These are phyloP conservation scores for Corylus americana DNA, from an alignment of 306 rosid genomes.

Conservation along the genomic window DNA sequence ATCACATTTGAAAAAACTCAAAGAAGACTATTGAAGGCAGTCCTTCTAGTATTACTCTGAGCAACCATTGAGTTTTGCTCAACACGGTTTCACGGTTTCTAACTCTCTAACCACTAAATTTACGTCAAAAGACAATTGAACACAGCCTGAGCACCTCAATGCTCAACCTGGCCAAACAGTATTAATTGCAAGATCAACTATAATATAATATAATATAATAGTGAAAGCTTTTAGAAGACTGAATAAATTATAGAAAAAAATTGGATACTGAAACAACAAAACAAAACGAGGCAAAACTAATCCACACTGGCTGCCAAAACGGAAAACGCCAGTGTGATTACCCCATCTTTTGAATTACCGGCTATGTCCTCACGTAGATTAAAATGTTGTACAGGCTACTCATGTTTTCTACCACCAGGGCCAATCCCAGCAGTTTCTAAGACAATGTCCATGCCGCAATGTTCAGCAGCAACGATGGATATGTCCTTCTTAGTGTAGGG, in stretches of 20 bases:
- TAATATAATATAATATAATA: too few species aligned
- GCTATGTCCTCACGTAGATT: slow-evolving; percentile 40
- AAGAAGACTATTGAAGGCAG: too few species aligned
- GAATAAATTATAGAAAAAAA: neutral
- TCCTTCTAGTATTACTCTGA: too few species aligned
- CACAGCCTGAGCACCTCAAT: too few species aligned
- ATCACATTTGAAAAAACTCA: too few species aligned
- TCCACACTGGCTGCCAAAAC: neutral
- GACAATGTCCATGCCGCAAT: slow-evolving; percentile 86
- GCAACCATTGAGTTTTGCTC: too few species aligned
- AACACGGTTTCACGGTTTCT: too few species aligned
- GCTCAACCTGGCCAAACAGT: too few species aligned
- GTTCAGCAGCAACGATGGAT: slow-evolving; percentile 46
- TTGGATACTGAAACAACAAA: neutral
- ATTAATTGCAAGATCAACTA: too few species aligned
- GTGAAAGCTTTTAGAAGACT: neutral
- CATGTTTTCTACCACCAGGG: slow-evolving; percentile 45
- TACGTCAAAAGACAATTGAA: too few species aligned
- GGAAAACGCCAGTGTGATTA: neutral
- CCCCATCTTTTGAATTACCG: neutral
- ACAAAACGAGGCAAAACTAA: neutral
- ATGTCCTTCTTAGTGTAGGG: slow-evolving; percentile 47
- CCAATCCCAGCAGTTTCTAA: slow-evolving; percentile 65
- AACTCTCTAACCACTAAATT: too few species aligned
- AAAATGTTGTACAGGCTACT: slow-evolving; percentile 73